Evolutionary conservation across 1,284 basidiomycete species (phyloP).

Genomic region (Rhodotorula sp.): DNA sequence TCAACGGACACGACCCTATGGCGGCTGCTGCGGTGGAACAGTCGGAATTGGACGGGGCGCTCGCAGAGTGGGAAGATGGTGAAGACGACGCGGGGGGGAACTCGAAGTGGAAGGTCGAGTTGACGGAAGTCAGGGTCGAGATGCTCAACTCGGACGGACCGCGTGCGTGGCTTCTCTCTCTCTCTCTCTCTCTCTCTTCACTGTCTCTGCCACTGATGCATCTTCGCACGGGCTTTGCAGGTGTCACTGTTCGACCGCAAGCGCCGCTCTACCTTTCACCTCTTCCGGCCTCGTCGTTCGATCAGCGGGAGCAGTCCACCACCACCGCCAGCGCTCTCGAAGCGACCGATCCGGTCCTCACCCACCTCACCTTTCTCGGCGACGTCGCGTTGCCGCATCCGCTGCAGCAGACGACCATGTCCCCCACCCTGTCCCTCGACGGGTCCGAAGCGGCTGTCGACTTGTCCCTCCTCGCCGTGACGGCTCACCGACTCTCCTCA

Average conservation of each 20-base stretch:
- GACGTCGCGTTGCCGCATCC: constrained; percentile 18
- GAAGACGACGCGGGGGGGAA: not conserved
- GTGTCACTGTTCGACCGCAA: constrained; percentile 27
- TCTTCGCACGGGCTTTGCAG: not conserved
- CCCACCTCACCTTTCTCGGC: constrained; percentile 31
- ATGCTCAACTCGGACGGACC: constrained; percentile 27
- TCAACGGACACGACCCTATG: not conserved
- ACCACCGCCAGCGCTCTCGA: not conserved
- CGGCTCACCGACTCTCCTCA: not conserved
- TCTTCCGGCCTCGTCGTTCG: not conserved
- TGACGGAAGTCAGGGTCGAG: constrained; percentile 35
- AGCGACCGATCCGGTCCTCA: constrained; percentile 8
- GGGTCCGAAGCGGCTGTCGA: constrained; percentile 24
- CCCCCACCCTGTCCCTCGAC: not conserved
- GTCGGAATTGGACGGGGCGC: not conserved
- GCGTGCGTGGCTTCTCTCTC: constrained; percentile 4
- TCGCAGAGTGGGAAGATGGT: not conserved
- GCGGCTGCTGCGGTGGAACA: not conserved
- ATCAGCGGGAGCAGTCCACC: not conserved
- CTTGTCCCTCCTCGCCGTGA: constrained; percentile 24
- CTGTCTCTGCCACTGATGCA: not conserved
- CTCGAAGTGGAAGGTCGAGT: constrained; percentile 20
- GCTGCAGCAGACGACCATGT: not conserved
- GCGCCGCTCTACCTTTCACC: constrained; percentile 13
- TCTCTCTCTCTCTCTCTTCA: not conserved